Evolutionary conservation across 768 basidiomycete genomes (phyloP).

Genomic region (Naganishia antarctica): DNA sequence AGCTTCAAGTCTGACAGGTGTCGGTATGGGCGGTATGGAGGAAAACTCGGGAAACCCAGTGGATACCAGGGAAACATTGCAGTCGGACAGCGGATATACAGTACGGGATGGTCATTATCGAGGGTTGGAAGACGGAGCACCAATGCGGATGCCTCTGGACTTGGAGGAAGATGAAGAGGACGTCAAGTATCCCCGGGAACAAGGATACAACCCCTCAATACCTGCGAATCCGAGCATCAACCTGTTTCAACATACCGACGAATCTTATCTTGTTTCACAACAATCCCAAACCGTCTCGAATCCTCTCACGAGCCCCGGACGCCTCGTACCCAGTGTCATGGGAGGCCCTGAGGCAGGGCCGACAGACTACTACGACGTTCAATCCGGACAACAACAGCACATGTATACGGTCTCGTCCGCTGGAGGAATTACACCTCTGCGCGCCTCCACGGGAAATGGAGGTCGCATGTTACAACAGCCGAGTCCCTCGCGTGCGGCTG

Average conservation of each 20-base stretch:
- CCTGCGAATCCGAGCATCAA: constrained; percentile 18
- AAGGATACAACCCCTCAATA: too few relatives aligned
- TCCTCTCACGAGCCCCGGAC: neutral
- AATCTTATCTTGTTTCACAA: neutral
- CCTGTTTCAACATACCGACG: constrained; percentile 6
- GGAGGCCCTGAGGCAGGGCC: neutral
- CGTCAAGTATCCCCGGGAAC: neutral
- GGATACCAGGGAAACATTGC: neutral
- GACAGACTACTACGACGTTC: neutral
- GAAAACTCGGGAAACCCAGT: neutral
- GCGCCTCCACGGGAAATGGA: neutral
- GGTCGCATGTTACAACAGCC: constrained; percentile 5
- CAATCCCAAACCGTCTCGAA: constrained; percentile 12
- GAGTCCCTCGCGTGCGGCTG: neutral
- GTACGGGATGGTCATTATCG: too few relatives aligned
- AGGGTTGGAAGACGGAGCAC: neutral
- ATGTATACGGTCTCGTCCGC: neutral
- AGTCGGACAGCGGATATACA: neutral
- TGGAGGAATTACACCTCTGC: neutral
- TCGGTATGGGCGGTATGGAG: neutral
- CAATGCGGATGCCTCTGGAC: constrained; percentile 12
- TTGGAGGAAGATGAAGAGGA: constrained; percentile 6
- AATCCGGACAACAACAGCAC: neutral
- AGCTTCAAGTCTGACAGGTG: constrained; percentile 5
- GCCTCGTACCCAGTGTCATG: neutral